A percentile compares a stretch with the other conserved stretches of the same genome.
Conservation (phyloP, 2,329 filamentous ascomycete species). For the Talaromyces sp. region DNA sequence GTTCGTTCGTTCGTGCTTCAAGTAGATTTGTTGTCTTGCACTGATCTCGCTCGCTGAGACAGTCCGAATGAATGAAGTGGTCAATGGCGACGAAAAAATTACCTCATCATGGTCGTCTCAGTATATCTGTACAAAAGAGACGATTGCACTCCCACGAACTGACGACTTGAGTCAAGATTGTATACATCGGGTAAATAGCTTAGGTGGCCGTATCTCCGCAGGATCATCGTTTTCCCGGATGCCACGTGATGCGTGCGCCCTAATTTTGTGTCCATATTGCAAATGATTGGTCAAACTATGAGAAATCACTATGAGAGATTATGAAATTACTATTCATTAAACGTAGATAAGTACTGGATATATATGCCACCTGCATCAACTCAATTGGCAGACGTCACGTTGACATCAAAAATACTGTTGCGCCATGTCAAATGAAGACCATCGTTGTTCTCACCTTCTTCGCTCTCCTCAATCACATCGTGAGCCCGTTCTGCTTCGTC, state of each 20-base stretch:
- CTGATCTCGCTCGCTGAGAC: not conserved
- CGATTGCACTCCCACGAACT: not conserved
- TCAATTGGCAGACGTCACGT: constrained; percentile 5
- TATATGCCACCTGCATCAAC: not conserved
- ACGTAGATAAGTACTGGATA: not conserved
- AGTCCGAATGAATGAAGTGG: not conserved
- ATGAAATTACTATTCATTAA: no score
- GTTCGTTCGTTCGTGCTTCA: not conserved
- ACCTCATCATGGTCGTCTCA: not conserved
- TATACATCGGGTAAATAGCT: constrained; percentile 10
- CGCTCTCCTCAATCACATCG: constrained; percentile 66
- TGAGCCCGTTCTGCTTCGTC: constrained; percentile 67
- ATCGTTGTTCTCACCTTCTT: constrained; percentile 49
- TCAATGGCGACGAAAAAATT: not conserved
- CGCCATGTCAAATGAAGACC: constrained; percentile 60
- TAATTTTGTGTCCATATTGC: not conserved
- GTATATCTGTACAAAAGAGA: not conserved
- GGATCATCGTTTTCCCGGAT: constrained; percentile 13
- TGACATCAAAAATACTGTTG: constrained; percentile 69
- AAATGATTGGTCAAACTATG: not conserved
- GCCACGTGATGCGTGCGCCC: constrained; percentile 1
- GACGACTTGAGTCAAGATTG: not conserved
- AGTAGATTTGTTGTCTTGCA: not conserved
- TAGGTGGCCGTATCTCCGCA: constrained; percentile 17
- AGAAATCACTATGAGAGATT: not conserved